Percentiles rank a stretch among this genome's conserved stretches.
Evolutionary conservation across 2,329 filamentous ascomycete genomes (phyloP).

Genomic region (Incumbomyces lentus): DNA sequence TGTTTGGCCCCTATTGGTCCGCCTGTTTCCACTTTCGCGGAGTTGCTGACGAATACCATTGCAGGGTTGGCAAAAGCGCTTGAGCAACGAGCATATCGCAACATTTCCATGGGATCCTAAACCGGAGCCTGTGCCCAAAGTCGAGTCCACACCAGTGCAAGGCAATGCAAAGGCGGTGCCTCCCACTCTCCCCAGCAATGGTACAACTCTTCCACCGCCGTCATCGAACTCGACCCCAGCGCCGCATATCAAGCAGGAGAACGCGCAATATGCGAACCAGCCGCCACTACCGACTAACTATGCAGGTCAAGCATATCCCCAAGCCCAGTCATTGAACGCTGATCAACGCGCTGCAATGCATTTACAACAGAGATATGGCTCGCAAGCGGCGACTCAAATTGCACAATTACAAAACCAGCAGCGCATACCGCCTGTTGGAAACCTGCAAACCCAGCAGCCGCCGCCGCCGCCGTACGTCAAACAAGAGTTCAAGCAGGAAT

Average conservation of each 20-base stretch:
- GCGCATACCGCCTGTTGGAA: slow-evolving; percentile 13
- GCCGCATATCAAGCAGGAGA: slow-evolving; percentile 15
- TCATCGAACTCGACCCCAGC: slow-evolving; percentile 26
- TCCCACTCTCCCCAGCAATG: slow-evolving; percentile 18
- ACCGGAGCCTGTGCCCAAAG: slow-evolving; percentile 49
- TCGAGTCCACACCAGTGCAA: slow-evolving; percentile 28
- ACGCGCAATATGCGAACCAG: slow-evolving; percentile 14
- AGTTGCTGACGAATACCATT: slow-evolving; percentile 7
- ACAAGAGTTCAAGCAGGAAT: slow-evolving; percentile 20
- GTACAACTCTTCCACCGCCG: slow-evolving; percentile 22
- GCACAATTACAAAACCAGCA: slow-evolving; percentile 23
- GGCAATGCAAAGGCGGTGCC: slow-evolving; percentile 25
- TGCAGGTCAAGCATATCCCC: slow-evolving; percentile 9
- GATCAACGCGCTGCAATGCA: slow-evolving; percentile 20
- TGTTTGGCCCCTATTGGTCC: slow-evolving; percentile 1
- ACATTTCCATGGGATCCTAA: slow-evolving; percentile 92
- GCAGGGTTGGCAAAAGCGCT: slow-evolving; percentile 88
- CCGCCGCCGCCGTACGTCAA: slow-evolving; percentile 33
- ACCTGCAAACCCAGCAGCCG: slow-evolving; percentile 26
- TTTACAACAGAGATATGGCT: slow-evolving; percentile 20
- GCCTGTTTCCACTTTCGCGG: neutral
- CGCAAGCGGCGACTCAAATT: slow-evolving; percentile 21
- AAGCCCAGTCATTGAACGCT: slow-evolving; percentile 25
- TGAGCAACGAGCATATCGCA: slow-evolving; percentile 74
- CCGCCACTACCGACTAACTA: slow-evolving; percentile 7